phyloP scores from a whole-genome alignment of 352 stramenopile genomes.

The Pythium rhizo-oryzae region DNA sequence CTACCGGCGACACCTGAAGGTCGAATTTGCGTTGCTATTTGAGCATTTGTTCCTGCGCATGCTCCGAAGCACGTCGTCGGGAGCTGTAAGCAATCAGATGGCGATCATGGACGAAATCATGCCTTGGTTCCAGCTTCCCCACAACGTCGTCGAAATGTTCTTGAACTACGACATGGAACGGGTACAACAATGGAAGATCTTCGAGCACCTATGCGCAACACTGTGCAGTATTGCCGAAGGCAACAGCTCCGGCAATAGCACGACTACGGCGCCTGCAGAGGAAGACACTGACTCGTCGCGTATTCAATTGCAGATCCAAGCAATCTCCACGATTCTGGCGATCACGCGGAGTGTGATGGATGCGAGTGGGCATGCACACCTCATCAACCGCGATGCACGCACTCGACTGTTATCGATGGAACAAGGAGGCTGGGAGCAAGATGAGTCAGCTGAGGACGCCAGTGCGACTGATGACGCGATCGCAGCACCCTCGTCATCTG shows the following conservation, averaged over 20 bases:
- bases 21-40: slow-evolving; percentile 82
- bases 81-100: slow-evolving; percentile 60
- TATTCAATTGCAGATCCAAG: slow-evolving; percentile 55
- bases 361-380: slow-evolving; percentile 78
- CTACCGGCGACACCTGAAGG: slow-evolving; percentile 81
- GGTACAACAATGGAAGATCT: slow-evolving; percentile 90
- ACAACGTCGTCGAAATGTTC: slow-evolving; percentile 90
- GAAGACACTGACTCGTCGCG: slow-evolving; percentile 40
- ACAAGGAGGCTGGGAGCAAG: slow-evolving; percentile 83
- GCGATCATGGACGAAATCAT: slow-evolving; percentile 82
- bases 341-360: slow-evolving; percentile 88
- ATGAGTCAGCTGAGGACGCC: slow-evolving; percentile 45
- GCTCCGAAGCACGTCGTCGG: slow-evolving; percentile 48
- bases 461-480: neutral
- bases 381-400: slow-evolving; percentile 82
- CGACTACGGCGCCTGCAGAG: slow-evolving; percentile 32
- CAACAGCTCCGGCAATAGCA: slow-evolving; percentile 38
- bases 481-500: neutral
- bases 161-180: slow-evolving; percentile 88
- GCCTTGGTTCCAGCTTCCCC: slow-evolving; percentile 78
- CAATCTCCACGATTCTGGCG: slow-evolving; percentile 73
- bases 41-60: slow-evolving; percentile 84
- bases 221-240: slow-evolving; percentile 80
- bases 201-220: slow-evolving; percentile 78
- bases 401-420: slow-evolving; percentile 85